phyloP scores from a whole-genome alignment of 2,329 filamentous ascomycete species.

The Cryphonectria radicalis region DNA sequence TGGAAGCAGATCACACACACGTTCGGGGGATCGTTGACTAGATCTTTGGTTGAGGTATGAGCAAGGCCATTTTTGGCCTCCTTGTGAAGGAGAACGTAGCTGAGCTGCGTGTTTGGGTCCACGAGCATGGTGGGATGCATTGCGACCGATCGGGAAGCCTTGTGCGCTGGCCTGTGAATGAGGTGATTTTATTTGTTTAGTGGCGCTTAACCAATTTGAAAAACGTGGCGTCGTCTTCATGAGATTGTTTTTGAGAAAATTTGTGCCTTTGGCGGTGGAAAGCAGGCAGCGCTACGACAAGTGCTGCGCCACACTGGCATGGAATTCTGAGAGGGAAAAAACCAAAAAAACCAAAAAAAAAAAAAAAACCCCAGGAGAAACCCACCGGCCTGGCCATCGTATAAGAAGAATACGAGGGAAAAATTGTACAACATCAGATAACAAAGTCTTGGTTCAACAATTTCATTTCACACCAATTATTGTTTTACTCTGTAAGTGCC shows the following conservation, averaged over 20 bases:
- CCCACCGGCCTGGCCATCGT: background rate
- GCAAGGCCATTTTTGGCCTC: background rate
- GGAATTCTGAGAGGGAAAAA: too few relatives aligned
- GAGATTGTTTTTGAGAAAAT: background rate
- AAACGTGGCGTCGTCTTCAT: too few relatives aligned
- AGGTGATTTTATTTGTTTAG: background rate
- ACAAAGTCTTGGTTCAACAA: too few relatives aligned
- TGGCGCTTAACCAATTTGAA: background rate
- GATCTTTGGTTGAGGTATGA: background rate
- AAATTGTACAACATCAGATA: background rate
- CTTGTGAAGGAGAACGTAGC: background rate
- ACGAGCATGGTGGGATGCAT: background rate
- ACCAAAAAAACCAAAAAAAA: too few relatives aligned
- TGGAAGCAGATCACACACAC: constrained; percentile 12
- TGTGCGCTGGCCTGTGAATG: background rate
- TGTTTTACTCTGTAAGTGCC: background rate
- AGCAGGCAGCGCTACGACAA: background rate
- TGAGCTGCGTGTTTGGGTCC: background rate
- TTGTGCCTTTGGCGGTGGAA: too few relatives aligned
- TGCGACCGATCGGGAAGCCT: background rate
- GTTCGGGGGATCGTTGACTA: background rate
- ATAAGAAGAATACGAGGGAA: background rate
- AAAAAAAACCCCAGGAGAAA: too few relatives aligned
- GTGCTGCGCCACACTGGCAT: background rate
- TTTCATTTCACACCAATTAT: background rate